Evolutionary conservation across 2,329 filamentous ascomycete species (phyloP), one percentile per base, ranked within the genome.

Genomic region (Fusarium mundagurra): DNA sequence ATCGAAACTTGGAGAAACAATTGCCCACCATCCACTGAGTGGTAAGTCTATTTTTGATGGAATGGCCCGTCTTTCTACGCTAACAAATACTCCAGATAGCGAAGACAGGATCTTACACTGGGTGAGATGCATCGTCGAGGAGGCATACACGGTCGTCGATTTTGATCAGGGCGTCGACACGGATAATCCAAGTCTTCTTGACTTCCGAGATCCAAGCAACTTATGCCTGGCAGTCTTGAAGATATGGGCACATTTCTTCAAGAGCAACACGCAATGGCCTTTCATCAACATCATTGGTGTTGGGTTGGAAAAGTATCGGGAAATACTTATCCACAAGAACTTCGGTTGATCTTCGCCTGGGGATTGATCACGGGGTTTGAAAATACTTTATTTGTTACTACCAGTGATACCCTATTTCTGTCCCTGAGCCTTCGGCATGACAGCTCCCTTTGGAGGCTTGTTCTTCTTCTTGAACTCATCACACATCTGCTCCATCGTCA

Each of bases 381-480:
- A 31, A 43, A 4, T 18, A n/a, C 20, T 57, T 61, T 36, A n/a
- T 44, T 9, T 20, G 18, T 41, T 14, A 20, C 12, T 36, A 20
- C 2, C 8, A 29, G 18, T 18, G 3, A 55, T 41, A 55, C 34
- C 51, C 20, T 29, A 29, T 3, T 44, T 44, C 16, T 59, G 18
- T 1, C n/a, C 16, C 17, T 51, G 31, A 22, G 44, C 6, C 16
- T 44, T 45, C 0, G 64, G 66, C 41, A 69, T 48, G 0, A 91
- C 78, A 3, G 91, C 91, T 0, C 89, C 91, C 60, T 84, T 81
- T 0, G 89, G 86, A 0, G 89, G 86, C 8, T 81, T 81, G 67
- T 91, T 92, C 81, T 88, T 91, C 66, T 84, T 86, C 84, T 93
- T 94, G 81, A 94, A 94, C 43, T 93, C 90, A 78, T 94, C 91